Conservation (phyloP, 495 filamentous ascomycete genomes). For the Immersiella caudata region DNA sequence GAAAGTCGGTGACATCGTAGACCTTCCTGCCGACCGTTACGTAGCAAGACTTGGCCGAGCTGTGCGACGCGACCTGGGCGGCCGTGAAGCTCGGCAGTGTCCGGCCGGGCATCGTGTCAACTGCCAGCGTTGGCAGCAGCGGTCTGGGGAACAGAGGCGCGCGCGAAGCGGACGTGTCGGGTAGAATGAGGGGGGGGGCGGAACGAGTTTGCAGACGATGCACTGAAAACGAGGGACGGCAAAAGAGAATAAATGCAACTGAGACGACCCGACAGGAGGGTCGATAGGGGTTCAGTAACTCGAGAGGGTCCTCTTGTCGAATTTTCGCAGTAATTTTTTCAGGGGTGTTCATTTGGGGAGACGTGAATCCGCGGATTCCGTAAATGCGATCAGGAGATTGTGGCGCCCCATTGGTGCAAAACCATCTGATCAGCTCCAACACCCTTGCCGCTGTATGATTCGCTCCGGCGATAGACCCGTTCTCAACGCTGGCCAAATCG, state of each 20-base stretch:
- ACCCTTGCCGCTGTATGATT: not conserved
- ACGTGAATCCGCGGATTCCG: constrained; percentile 13
- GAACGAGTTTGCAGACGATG: not conserved
- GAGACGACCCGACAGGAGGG: not conserved
- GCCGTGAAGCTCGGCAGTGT: constrained; percentile 77
- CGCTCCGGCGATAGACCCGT: not conserved
- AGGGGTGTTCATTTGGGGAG: constrained; percentile 7
- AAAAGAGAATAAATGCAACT: not conserved
- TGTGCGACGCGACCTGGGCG: constrained; percentile 80
- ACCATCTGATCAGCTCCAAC: constrained; percentile 10
- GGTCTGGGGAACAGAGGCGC: not conserved
- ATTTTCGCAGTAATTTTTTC: constrained; percentile 16
- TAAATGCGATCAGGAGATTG: constrained; percentile 19
- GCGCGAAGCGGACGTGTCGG: constrained; percentile 3
- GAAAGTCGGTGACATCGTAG: constrained; percentile 90
- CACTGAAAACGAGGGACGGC: not conserved
- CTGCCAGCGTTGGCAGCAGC: constrained; percentile 1
- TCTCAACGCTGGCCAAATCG: not conserved
- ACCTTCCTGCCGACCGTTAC: constrained; percentile 88
- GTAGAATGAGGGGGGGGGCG: not conserved
- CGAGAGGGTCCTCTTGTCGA: not conserved
- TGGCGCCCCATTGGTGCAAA: constrained; percentile 20
- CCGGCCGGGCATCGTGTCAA: constrained; percentile 49
- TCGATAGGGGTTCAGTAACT: constrained; percentile 1
- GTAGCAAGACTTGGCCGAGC: constrained; percentile 83